Base-by-base conservation (phyloP, 2,329 filamentous ascomycete species). In the Penicillium griseofulvum region DNA sequence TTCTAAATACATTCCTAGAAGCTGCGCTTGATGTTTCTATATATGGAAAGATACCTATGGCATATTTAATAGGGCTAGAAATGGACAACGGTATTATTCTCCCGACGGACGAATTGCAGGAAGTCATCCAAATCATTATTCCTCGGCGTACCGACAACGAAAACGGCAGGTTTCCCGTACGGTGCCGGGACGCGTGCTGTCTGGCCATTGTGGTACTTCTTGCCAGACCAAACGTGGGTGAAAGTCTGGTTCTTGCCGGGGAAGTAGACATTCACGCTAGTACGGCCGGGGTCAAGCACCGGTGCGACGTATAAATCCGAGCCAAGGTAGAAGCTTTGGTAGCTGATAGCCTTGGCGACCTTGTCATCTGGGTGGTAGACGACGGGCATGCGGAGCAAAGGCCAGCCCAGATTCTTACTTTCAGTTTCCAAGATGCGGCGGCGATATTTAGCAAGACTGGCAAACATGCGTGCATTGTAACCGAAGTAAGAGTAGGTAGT, bases 391-490 rank as follows among this genome's bases (percentile, higher is more conserved):
- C 64, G 53, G 11, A 65, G 49, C 51, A 66, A 52, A 28, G 64
- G 61, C 63, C 63, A 65, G 29, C 61, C 61, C 16, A 49, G 34
- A 1, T 48, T 49, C 48, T 60, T 64, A 49, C 63, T 60, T 33
- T 65, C 63, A n/a, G 63, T 63, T 31, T 65, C 60, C 47, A 73
- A 53, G 24, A 71, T 62, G 12, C 59, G 49, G 6, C 69, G 67
- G 38, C 71, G 61, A 55, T 74, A 74, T 9, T 65, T 59, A 1
- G 60, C 68, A 19, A 74, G 60, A 16, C 68, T 68, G n/a, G 63
- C 61, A 60, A 70, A 74, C 59, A 74, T 59, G 14, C 71, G 65
- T 0, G 70, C 65, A 33, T 72, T 73, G 61, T 74, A 73, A 2
- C 68, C 67, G 49, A 69, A 68, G 56, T 71, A 74, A 2, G 61